Base-by-base conservation (phyloP, 2,329 filamentous ascomycete genomes). In the Fusarium avenaceum region DNA sequence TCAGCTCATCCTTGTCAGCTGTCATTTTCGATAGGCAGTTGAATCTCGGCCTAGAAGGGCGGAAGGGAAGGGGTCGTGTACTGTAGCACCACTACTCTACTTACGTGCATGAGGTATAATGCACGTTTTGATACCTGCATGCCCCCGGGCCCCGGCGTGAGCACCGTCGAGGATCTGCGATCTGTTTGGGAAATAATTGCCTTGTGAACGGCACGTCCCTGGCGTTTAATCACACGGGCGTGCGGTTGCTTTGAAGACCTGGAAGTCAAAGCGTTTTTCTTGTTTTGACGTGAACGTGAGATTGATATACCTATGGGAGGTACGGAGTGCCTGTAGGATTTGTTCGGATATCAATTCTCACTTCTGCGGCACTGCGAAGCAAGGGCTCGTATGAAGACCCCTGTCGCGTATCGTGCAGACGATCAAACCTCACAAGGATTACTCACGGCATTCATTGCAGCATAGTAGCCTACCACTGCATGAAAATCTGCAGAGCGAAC, bases 1-100 rank as follows among this genome's bases (percentile, higher is more conserved):
- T 44, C 42, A 53, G 28, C 59, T 26, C 62, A 22, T 32, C n/a
- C 10, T 43, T 56, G 19, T 62, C 66, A 67, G 45, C 66, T 69
- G 13, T 66, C 65, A 66, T 20, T 53, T 65, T 61, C 46, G 22
- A 30, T 28, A 46, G 44, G 44, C 15, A 38, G 19, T 57, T 22
- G 19, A 19, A 22, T 39, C 35, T 38, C 19, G 35, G 19, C 42
- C 13, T 19, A 22, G 22, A 51, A 46, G 59, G 53, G 39, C 22
- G 22, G 22, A 22, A 22, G 22, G 22, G 22, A 22, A 22, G 59
- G 53, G 39, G 22, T 30, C n/a, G 28, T 49, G 55, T 47, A 32
- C 22, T 4, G 22, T 22, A 22, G 51, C 38, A 39, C n/a, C 30
- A 33, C 26, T 43, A 53, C 28, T 35, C 38, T 38, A 53, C 47